Evolutionary conservation across 2,329 filamentous ascomycete genomes (phyloP).

Genomic region (Xylaria sp.): DNA sequence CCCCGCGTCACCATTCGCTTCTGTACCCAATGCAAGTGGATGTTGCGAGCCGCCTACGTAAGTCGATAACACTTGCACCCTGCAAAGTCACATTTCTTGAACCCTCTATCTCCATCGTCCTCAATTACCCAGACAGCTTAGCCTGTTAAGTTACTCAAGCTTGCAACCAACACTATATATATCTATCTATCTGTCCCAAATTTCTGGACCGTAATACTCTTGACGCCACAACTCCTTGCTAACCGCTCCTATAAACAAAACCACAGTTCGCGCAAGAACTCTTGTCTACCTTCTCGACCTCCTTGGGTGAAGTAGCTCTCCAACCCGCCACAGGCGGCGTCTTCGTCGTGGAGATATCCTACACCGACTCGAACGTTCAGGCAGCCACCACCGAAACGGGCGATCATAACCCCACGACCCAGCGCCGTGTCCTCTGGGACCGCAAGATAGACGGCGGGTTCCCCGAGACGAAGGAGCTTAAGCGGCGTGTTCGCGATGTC

Average conservation of each 20-base stretch:
- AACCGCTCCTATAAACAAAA: constrained; percentile 1
- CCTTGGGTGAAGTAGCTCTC: constrained; percentile 87
- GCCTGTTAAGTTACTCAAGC: background rate
- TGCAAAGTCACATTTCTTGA: background rate
- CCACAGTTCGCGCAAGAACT: constrained; percentile 90
- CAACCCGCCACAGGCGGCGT: constrained; percentile 86
- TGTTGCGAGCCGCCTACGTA: constrained; percentile 87
- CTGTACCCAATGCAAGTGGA: constrained; percentile 95
- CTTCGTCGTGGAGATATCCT: constrained; percentile 77
- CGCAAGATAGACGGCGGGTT: constrained; percentile 88
- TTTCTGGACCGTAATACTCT: background rate
- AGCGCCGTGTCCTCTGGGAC: constrained; percentile 79
- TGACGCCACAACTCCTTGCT: background rate
- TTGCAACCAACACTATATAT: no score
- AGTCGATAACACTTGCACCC: constrained; percentile 45
- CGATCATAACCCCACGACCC: constrained; percentile 50
- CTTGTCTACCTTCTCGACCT: constrained; percentile 87
- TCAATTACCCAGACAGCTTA: no score
- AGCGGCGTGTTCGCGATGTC: constrained; percentile 83
- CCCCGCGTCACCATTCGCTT: constrained; percentile 89
- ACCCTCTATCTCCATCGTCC: background rate
- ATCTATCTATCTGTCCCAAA: background rate
- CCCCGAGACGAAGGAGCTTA: constrained; percentile 92
- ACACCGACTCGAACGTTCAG: constrained; percentile 42
- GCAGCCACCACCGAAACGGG: constrained; percentile 33